Evolutionary conservation across 768 basidiomycete species (phyloP), one percentile per base, ranked within the genome.

Genomic region (Termitomyces sp.): DNA sequence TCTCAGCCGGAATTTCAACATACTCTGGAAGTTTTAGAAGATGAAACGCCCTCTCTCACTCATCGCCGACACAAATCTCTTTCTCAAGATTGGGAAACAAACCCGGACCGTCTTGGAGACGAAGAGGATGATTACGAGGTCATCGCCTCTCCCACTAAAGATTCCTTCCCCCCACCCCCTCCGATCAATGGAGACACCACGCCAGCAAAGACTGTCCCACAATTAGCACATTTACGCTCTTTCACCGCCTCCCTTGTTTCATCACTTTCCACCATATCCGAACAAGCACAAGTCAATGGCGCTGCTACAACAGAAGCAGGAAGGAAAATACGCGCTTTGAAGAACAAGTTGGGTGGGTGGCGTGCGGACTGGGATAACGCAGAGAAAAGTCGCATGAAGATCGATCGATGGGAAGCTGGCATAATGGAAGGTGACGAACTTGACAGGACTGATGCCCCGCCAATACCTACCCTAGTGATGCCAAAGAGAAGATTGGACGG

Each of bases 201-300:
- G 5, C 79, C 87, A 28, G 79, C 82, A 13, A 76, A 75, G 49
- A 78, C 86, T 0, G 78, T 91, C 50, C 79, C 85, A 2, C 87
- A 90, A 58, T 77, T 95, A 51, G 77, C 83, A 3, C 80, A 89
- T 63, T 77, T 94, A 58, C 87, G 92, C 46, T 80, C 84, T 26
- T 81, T 85, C 69, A 95, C 93, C 0, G 71, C 85, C 9, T 88
- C 90, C 9, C 82, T 94, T 54, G 85, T 89, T 49, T 75, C 86
- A 26, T 88, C 91, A 12, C 80, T 95, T 48, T 81, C 86, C 2
- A 82, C 85, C 36, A 84, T 94, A 63, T 91, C 89, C 28, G 93
- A 95, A 66, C 90, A 93, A 60, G 89, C 91, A 14, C 93, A 95
- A 69, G 91, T 93, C 52, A 92, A 93, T 66, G 85, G 87, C 10